Evolutionary conservation across 2,329 filamentous ascomycete genomes (phyloP).

Genomic region (Mycogone perniciosa): DNA sequence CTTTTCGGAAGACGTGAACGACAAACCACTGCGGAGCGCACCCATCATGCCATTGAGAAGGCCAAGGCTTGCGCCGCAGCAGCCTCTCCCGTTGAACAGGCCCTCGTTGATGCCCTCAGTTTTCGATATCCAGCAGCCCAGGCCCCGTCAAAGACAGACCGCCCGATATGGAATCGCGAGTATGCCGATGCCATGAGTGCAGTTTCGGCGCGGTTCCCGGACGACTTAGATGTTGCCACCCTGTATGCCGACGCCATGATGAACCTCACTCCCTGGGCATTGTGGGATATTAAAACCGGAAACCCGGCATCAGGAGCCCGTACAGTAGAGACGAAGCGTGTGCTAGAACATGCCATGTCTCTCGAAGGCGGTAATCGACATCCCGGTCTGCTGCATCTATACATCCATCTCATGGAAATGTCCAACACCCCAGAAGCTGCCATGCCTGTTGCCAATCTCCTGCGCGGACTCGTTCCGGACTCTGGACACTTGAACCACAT

Average conservation of each 20-base stretch:
- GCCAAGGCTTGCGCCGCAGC: slow-evolving; percentile 20
- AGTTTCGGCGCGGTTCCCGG: slow-evolving; percentile 30
- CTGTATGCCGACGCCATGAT: slow-evolving; percentile 39
- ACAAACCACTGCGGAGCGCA: slow-evolving; percentile 36
- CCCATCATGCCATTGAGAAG: slow-evolving; percentile 24
- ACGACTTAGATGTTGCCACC: slow-evolving; percentile 34
- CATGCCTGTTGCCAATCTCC: slow-evolving; percentile 51
- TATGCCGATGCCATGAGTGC: slow-evolving; percentile 35
- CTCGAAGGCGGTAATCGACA: slow-evolving; percentile 40
- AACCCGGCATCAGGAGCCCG: slow-evolving; percentile 25
- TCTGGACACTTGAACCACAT: slow-evolving; percentile 68
- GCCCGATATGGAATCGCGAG: slow-evolving; percentile 32
- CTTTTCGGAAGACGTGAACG: slow-evolving; percentile 60
- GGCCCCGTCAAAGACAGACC: slow-evolving; percentile 39
- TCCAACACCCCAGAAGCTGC: slow-evolving; percentile 59
- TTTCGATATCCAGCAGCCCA: slow-evolving; percentile 52
- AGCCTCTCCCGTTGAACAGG: slow-evolving; percentile 43
- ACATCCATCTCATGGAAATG: slow-evolving; percentile 77
- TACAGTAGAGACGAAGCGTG: slow-evolving; percentile 27
- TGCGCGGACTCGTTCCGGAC: slow-evolving; percentile 61
- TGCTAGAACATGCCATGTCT: slow-evolving; percentile 43
- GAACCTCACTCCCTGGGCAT: slow-evolving; percentile 42
- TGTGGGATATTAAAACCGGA: slow-evolving; percentile 36
- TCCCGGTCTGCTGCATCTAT: slow-evolving; percentile 66
- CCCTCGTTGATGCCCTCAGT: slow-evolving; percentile 56